A percentile compares a stretch with the other conserved stretches of the same genome.
Conservation (phyloP, 768 basidiomycete species). For the Brasilioporus rufonigricans region DNA sequence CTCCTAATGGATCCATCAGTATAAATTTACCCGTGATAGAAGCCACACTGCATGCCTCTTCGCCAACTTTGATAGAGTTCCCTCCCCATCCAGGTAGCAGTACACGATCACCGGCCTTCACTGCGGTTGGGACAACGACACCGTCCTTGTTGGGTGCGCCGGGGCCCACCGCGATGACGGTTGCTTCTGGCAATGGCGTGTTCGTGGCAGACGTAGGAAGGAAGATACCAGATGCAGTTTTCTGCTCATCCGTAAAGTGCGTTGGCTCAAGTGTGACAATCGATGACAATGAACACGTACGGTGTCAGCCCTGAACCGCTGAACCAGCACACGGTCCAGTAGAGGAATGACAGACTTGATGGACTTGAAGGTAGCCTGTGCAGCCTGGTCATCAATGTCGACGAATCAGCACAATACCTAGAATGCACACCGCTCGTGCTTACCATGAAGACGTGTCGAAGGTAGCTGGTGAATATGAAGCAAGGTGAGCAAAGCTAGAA, state of each 20-base stretch:
- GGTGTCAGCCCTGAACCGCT: conserved; percentile 95
- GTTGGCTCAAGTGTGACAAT: not conserved
- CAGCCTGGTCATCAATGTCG: conserved; percentile 46
- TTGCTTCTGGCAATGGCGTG: conserved; percentile 92
- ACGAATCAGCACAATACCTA: not conserved
- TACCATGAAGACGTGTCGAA: conserved; percentile 26
- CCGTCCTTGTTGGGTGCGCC: conserved; percentile 92
- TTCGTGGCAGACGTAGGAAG: conserved; percentile 86
- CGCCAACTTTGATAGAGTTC: conserved; percentile 92
- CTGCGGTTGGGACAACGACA: conserved; percentile 63
- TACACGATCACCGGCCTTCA: conserved; percentile 89
- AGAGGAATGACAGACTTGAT: conserved; percentile 90
- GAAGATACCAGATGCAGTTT: conserved; percentile 97
- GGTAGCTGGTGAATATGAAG: conserved; percentile 8
- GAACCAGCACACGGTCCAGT: conserved; percentile 94
- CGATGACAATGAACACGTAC: conserved; percentile 45
- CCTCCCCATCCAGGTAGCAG: conserved; percentile 97
- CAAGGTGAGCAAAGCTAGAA: conserved; percentile 27
- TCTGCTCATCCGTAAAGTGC: conserved; percentile 44
- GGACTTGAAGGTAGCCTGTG: conserved; percentile 92
- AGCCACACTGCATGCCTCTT: conserved; percentile 64
- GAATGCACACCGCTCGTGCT: conserved; percentile 4
- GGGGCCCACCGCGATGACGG: conserved; percentile 93
- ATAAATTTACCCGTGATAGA: not conserved
- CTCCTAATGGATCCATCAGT: conserved; percentile 53